Evolutionary conservation across 495 filamentous ascomycete genomes (phyloP).

Genomic region (Aspergillus sclerotioniger): DNA sequence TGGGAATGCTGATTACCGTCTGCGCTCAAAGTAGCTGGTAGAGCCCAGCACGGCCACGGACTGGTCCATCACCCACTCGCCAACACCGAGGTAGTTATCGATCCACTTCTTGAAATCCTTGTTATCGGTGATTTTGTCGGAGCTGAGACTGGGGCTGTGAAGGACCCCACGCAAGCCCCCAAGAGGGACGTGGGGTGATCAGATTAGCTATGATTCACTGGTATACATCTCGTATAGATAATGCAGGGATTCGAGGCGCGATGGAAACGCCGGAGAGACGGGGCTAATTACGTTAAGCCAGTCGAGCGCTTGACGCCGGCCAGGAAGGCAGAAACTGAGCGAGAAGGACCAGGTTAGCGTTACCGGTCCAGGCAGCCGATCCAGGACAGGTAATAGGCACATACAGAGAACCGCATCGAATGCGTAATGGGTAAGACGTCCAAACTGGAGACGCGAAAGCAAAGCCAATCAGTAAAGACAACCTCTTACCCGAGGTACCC

Average conservation of each 20-base stretch:
- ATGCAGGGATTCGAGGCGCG: not conserved
- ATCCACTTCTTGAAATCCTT: slow-evolving; percentile 87
- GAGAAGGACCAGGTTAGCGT: slow-evolving; percentile 23
- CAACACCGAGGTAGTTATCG: slow-evolving; percentile 90
- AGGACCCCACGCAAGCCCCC: slow-evolving; percentile 32
- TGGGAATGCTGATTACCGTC: slow-evolving; percentile 52
- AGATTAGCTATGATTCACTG: slow-evolving; percentile 28
- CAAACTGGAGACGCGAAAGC: slow-evolving; percentile 64
- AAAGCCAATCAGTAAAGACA: slow-evolving; percentile 3
- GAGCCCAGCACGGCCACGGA: slow-evolving; percentile 86
- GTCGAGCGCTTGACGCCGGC: slow-evolving; percentile 96
- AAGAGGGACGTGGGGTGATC: slow-evolving; percentile 33
- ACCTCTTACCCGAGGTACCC: not conserved
- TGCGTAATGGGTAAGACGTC: slow-evolving; percentile 87
- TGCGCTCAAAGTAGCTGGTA: slow-evolving; percentile 85
- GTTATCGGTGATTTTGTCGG: slow-evolving; percentile 80
- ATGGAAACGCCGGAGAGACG: slow-evolving; percentile 8
- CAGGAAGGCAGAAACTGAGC: slow-evolving; percentile 84
- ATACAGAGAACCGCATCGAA: slow-evolving; percentile 92
- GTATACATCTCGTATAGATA: slow-evolving; percentile 7
- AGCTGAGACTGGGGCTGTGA: slow-evolving; percentile 77
- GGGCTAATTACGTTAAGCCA: slow-evolving; percentile 83
- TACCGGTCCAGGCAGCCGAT: not conserved
- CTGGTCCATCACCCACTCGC: slow-evolving; percentile 98
- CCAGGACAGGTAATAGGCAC: slow-evolving; percentile 27